Evolutionary conservation across 176 grass and related monocot species (phyloP).

Genomic region (Tillandsia fasciculata): DNA sequence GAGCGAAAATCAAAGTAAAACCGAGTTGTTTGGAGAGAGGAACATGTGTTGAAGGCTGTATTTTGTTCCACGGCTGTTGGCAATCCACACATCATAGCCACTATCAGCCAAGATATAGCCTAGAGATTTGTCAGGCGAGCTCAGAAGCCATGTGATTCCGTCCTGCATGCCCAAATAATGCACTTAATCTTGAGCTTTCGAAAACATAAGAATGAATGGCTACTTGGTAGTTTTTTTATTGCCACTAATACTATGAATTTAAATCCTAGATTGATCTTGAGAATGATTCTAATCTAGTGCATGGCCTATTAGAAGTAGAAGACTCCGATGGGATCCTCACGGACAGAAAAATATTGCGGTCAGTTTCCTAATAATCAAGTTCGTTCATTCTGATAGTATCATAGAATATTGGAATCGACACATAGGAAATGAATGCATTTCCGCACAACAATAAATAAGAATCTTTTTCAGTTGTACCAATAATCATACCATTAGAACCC

Average conservation of each 20-base stretch:
- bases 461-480: neutral
- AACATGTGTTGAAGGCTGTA: conserved; percentile 38
- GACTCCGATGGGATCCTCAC: conserved; percentile 4
- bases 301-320: neutral
- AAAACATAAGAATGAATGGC: too few species aligned
- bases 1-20: conserved; percentile 1
- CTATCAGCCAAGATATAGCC: conserved; percentile 43
- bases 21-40: conserved; percentile 30
- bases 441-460: too few species aligned
- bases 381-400: too few species aligned
- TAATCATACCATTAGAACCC: conserved; percentile 45
- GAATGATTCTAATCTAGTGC: too few species aligned
- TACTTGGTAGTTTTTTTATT: too few species aligned
- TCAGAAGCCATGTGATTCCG: conserved; percentile 42
- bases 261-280: too few species aligned
- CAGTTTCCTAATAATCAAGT: too few species aligned
- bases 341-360: neutral
- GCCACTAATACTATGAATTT: too few species aligned
- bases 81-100: conserved; percentile 61
- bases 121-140: conserved; percentile 45
- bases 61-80: conserved; percentile 50
- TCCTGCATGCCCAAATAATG: conserved; percentile 34
- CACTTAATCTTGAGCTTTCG: conserved; percentile 5
- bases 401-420: neutral
- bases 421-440: too few species aligned